Percentiles rank a stretch among this genome's conserved stretches.
These are phyloP conservation scores for Pseudocercospora eumusae DNA, from an alignment of 2,329 filamentous ascomycete genomes.

Conservation along the genomic window DNA sequence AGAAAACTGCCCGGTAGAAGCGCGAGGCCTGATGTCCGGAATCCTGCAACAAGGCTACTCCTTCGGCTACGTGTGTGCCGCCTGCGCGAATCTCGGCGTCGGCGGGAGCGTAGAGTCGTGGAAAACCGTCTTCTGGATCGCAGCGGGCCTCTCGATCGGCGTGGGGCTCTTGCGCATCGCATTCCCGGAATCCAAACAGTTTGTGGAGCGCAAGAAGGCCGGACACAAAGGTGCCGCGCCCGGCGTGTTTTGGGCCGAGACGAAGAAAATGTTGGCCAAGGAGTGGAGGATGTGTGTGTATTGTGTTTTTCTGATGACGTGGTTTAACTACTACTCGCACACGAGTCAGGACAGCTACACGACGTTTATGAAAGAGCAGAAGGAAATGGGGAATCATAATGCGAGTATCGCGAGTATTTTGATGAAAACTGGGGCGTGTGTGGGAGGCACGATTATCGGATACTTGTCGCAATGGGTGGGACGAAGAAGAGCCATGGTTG, in stretches of 20 bases:
- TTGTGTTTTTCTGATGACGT: slow-evolving; percentile 76
- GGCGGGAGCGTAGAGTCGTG: slow-evolving; percentile 64
- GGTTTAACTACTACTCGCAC: slow-evolving; percentile 73
- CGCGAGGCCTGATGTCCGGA: slow-evolving; percentile 77
- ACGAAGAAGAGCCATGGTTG: slow-evolving; percentile 67
- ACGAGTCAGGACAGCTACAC: slow-evolving; percentile 80
- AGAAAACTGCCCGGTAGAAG: slow-evolving; percentile 68
- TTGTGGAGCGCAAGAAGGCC: slow-evolving; percentile 66
- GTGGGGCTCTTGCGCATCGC: slow-evolving; percentile 67
- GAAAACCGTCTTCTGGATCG: slow-evolving; percentile 69
- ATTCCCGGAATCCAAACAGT: slow-evolving; percentile 75
- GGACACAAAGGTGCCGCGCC: slow-evolving; percentile 53
- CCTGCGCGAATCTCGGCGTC: slow-evolving; percentile 72
- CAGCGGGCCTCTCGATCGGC: slow-evolving; percentile 65
- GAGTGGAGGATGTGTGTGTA: slow-evolving; percentile 76
- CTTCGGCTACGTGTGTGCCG: slow-evolving; percentile 76
- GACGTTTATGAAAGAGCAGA: slow-evolving; percentile 74
- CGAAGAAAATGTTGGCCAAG: slow-evolving; percentile 64
- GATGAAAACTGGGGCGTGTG: slow-evolving; percentile 76
- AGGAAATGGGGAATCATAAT: slow-evolving; percentile 64
- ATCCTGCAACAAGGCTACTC: slow-evolving; percentile 71
- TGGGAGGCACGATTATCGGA: slow-evolving; percentile 71
- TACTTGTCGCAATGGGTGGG: slow-evolving; percentile 76
- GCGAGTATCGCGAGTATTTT: slow-evolving; percentile 76
- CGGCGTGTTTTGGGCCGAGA: slow-evolving; percentile 67